Conservation (phyloP, 2,329 filamentous ascomycete species). For the Penicillium hordei region DNA sequence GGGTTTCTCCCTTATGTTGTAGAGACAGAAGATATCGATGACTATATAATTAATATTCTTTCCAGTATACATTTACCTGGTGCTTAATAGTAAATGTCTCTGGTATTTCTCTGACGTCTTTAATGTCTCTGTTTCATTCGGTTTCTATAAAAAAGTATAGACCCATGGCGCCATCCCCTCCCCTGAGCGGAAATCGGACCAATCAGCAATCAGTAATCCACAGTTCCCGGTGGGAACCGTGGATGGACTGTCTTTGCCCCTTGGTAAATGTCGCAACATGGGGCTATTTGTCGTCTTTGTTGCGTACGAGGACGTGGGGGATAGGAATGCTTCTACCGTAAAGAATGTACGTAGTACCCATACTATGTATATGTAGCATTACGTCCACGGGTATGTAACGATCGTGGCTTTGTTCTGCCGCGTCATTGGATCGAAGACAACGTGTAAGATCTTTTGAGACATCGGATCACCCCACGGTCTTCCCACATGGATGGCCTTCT, state of each 20-base stretch:
- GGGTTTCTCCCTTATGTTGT: background rate
- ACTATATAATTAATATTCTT: too few relatives aligned
- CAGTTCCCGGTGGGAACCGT: slow-evolving; percentile 17
- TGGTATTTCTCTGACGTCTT: background rate
- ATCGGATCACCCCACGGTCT: slow-evolving; percentile 16
- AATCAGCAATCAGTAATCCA: slow-evolving; percentile 12
- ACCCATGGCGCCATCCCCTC: slow-evolving; percentile 9
- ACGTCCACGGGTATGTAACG: background rate
- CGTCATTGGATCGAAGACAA: slow-evolving; percentile 2
- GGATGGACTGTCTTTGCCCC: slow-evolving; percentile 5
- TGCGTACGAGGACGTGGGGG: background rate
- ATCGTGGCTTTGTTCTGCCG: slow-evolving; percentile 1
- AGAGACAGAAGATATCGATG: too few relatives aligned
- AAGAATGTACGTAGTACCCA: background rate
- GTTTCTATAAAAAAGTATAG: slow-evolving; percentile 4
- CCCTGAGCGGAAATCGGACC: slow-evolving; percentile 17
- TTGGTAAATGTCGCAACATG: background rate
- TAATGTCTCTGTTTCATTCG: background rate
- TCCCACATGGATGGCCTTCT: background rate
- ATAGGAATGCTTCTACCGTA: background rate
- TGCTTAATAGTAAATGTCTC: background rate
- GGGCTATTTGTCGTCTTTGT: background rate
- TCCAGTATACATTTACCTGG: background rate
- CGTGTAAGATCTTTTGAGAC: slow-evolving; percentile 11
- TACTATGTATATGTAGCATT: background rate